These are phyloP conservation scores for Seiridium cupressi DNA, from an alignment of 2,329 filamentous ascomycete genomes.

Conservation along the genomic window DNA sequence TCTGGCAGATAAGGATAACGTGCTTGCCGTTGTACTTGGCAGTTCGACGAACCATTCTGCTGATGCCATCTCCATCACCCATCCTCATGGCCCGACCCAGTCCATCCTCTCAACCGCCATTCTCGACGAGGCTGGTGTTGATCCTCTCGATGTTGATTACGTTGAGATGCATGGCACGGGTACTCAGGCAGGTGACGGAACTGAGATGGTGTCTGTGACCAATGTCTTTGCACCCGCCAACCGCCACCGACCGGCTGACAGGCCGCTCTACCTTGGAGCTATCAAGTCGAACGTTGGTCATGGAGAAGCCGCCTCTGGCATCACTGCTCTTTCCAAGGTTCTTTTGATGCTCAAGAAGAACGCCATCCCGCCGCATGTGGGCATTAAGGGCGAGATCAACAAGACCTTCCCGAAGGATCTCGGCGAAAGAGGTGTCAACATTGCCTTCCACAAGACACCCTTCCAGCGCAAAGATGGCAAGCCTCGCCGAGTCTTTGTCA, in stretches of 20 bases:
- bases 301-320: conserved; percentile 59
- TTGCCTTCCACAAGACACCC: conserved; percentile 52
- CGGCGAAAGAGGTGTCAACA: conserved; percentile 54
- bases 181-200: conserved; percentile 79
- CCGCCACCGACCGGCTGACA: conserved; percentile 41
- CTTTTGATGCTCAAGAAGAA: conserved; percentile 64
- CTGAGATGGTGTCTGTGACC: conserved; percentile 77
- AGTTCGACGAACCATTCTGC: conserved; percentile 80
- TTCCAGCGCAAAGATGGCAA: conserved; percentile 47
- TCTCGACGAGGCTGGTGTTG: conserved; percentile 69
- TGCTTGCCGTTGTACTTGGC: conserved; percentile 72
- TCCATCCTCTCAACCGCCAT: conserved; percentile 68
- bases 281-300: conserved; percentile 66
- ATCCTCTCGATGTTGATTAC: conserved; percentile 76
- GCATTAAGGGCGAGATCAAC: conserved; percentile 66
- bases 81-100: conserved; percentile 77
- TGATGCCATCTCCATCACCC: conserved; percentile 78
- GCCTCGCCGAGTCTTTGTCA: conserved; percentile 52
- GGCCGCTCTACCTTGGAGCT: conserved; percentile 61
- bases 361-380: conserved; percentile 62
- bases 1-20: conserved; percentile 72
- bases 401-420: conserved; percentile 57
- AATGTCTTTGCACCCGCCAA: conserved; percentile 47
- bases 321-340: conserved; percentile 63
- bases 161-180: conserved; percentile 91